These are phyloP conservation scores for Trametes elegans DNA, from an alignment of 768 basidiomycete species.

Conservation along the genomic window DNA sequence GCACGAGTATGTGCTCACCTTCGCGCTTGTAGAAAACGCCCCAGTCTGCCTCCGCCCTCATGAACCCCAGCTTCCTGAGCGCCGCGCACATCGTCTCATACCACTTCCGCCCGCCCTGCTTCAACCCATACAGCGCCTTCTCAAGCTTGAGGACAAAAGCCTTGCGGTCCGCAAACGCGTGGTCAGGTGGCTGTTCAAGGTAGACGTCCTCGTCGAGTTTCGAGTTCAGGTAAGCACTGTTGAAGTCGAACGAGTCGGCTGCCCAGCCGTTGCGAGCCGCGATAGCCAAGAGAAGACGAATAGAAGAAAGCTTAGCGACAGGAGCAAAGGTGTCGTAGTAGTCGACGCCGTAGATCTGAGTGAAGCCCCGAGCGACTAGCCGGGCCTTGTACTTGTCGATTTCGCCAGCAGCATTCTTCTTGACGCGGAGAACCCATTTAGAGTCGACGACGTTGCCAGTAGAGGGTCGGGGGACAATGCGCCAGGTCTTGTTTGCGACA, in stretches of 20 bases:
- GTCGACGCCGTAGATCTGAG: constrained; percentile 33
- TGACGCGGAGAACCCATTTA: constrained; percentile 34
- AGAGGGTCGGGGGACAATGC: not conserved
- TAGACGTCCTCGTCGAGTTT: constrained; percentile 10
- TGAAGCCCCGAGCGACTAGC: constrained; percentile 36
- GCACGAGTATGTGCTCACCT: not conserved
- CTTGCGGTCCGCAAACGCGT: not conserved
- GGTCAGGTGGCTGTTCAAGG: constrained; percentile 15
- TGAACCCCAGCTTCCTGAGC: constrained; percentile 6
- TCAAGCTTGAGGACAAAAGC: constrained; percentile 17
- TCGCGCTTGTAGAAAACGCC: not conserved
- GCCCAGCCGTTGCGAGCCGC: not conserved
- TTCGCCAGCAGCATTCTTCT: constrained; percentile 29
- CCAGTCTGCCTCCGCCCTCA: not conserved
- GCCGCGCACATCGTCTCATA: constrained; percentile 18
- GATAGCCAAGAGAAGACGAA: not conserved
- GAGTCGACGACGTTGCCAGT: constrained; percentile 12
- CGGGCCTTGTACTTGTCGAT: constrained; percentile 32
- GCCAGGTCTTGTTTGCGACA: constrained; percentile 8
- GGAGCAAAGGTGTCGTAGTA: constrained; percentile 27
- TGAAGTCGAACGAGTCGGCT: not conserved
- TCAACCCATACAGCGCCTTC: constrained; percentile 33
- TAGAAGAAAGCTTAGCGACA: not conserved
- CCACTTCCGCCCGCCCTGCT: constrained; percentile 34
- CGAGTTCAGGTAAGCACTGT: not conserved